A percentile compares a stretch with the other conserved stretches of the same genome.
These are phyloP conservation scores for Vigna radiata DNA, from an alignment of 306 rosid species.

Conservation along the genomic window DNA sequence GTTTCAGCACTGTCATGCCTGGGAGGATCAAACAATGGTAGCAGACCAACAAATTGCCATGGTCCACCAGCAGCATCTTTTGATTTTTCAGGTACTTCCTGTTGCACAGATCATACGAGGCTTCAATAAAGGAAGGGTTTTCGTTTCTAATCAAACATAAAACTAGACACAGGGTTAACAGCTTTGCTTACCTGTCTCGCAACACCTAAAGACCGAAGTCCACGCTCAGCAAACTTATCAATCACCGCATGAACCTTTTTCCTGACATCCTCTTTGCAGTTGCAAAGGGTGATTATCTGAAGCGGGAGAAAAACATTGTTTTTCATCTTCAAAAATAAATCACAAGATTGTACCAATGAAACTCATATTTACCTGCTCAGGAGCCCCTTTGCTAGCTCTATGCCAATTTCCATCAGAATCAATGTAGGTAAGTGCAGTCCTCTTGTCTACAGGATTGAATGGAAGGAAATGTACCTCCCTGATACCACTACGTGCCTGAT, in stretches of 20 bases:
- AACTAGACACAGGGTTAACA: slow-evolving; percentile 16
- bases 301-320: slow-evolving; percentile 21
- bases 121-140: slow-evolving; percentile 30
- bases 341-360: slow-evolving; percentile 16
- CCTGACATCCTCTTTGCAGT: slow-evolving; percentile 81
- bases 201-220: slow-evolving; percentile 88
- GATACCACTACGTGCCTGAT: slow-evolving; percentile 84
- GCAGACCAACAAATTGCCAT: slow-evolving; percentile 91
- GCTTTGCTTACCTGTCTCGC: slow-evolving; percentile 80
- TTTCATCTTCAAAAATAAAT: slow-evolving; percentile 24
- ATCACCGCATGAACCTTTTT: slow-evolving; percentile 71
- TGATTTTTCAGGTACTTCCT: slow-evolving; percentile 83
- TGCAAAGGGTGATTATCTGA: slow-evolving; percentile 81
- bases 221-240: slow-evolving; percentile 95
- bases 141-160: slow-evolving; percentile 15
- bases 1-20: slow-evolving; percentile 99
- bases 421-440: slow-evolving; percentile 95
- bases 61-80: slow-evolving; percentile 84
- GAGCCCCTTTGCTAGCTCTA: slow-evolving; percentile 96
- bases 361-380: slow-evolving; percentile 81
- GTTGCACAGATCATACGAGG: slow-evolving; percentile 35
- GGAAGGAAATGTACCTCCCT: slow-evolving; percentile 95
- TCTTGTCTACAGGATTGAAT: slow-evolving; percentile 96
- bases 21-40: slow-evolving; percentile 95
- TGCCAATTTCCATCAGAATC: slow-evolving; percentile 88